phyloP scores from a whole-genome alignment of 2,329 filamentous ascomycete species.

The Orbilia oligospora region DNA sequence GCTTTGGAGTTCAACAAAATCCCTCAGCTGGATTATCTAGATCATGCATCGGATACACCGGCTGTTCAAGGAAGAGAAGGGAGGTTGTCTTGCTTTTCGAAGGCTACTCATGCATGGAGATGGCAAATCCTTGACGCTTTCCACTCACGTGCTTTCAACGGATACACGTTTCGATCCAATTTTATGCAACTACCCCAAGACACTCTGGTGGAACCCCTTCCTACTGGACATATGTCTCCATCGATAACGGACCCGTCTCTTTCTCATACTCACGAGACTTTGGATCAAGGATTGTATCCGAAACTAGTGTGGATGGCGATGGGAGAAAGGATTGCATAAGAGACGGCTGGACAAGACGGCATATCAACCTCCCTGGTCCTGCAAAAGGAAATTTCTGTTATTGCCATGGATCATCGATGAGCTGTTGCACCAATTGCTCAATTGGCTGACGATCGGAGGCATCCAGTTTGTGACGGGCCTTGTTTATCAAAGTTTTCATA shows the following conservation, averaged over 20 bases:
- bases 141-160: conserved; percentile 60
- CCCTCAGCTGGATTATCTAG: conserved; percentile 59
- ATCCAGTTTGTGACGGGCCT: conserved; percentile 51
- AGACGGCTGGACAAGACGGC: conserved; percentile 58
- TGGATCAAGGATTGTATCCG: conserved; percentile 58
- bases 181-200: conserved; percentile 59
- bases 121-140: conserved; percentile 61
- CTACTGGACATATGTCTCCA: conserved; percentile 56
- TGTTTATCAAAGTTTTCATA: conserved; percentile 60
- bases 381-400: conserved; percentile 59
- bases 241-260: conserved; percentile 59
- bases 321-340: conserved; percentile 54
- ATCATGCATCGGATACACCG: conserved; percentile 61
- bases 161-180: conserved; percentile 56
- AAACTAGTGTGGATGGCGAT: conserved; percentile 61
- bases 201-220: conserved; percentile 53
- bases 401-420: conserved; percentile 60
- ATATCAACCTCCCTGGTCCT: conserved; percentile 60
- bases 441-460: conserved; percentile 60
- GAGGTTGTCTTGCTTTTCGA: conserved; percentile 42
- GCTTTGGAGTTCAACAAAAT: conserved; percentile 55
- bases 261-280: conserved; percentile 60
- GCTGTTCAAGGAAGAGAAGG: conserved; percentile 53
- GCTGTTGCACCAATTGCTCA: conserved; percentile 59
- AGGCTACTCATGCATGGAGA: conserved; percentile 49